phyloP scores from a whole-genome alignment of 2,329 filamentous ascomycete genomes.

The Penicillium sp. region DNA sequence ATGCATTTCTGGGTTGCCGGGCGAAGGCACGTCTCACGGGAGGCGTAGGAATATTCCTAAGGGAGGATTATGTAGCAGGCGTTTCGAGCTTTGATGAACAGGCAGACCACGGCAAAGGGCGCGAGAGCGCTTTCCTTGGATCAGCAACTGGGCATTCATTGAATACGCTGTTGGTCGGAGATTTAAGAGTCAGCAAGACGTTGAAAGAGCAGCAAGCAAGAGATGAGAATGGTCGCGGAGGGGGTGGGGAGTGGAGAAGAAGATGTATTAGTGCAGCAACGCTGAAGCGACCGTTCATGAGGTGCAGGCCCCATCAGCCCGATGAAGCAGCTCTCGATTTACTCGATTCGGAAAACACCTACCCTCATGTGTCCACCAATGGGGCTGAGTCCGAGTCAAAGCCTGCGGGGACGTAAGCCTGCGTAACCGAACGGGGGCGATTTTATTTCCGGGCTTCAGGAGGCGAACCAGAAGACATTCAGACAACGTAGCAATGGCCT shows the following conservation, averaged over 20 bases:
- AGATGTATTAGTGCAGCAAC: not conserved
- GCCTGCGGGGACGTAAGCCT: not conserved
- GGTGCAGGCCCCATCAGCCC: not conserved
- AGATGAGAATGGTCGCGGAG: not conserved
- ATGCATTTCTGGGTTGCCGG: slow-evolving; percentile 22
- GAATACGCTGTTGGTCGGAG: slow-evolving; percentile 50
- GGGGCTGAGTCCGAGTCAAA: slow-evolving; percentile 9
- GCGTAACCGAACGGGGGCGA: not conserved
- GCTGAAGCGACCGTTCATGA: not conserved
- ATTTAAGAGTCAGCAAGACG: slow-evolving; percentile 57
- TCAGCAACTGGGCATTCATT: slow-evolving; percentile 52
- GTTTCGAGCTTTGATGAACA: not conserved
- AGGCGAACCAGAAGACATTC: not conserved
- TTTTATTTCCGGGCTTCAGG: not conserved
- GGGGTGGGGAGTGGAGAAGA: not conserved
- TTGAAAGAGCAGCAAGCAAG: not conserved
- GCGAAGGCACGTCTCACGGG: slow-evolving; percentile 31
- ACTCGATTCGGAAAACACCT: slow-evolving; percentile 13
- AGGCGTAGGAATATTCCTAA: slow-evolving; percentile 23
- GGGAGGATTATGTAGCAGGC: not conserved
- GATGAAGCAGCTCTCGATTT: not conserved
- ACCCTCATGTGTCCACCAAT: not conserved
- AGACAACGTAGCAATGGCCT: not conserved
- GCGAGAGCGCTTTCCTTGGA: slow-evolving; percentile 44
- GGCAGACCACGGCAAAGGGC: slow-evolving; percentile 22